A percentile compares a stretch with the other conserved stretches of the same genome.
phyloP scores from a whole-genome alignment of 352 stramenopile species.

The Globisporangium cederbergense region DNA sequence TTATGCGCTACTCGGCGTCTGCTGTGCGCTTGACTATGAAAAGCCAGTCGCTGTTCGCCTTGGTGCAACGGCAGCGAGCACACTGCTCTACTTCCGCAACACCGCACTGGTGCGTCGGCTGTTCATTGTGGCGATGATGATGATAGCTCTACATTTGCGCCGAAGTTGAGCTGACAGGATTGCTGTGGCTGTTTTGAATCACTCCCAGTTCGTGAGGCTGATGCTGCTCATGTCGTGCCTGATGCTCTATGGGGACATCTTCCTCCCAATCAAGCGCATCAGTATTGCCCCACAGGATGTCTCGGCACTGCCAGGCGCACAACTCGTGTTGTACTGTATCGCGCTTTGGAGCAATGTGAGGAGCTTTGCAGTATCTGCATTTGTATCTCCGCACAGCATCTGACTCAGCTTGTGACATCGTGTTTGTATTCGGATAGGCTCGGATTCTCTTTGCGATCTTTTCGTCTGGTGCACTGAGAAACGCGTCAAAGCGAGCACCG shows the following conservation, averaged over 20 bases:
- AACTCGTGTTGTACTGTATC: constrained; percentile 35
- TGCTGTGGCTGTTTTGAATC: not conserved
- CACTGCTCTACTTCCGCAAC: constrained; percentile 67
- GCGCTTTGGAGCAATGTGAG: constrained; percentile 39
- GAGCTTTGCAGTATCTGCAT: not conserved
- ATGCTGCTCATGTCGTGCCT: constrained; percentile 52
- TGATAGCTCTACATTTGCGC: not conserved
- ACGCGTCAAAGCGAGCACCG: not conserved
- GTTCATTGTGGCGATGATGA: not conserved
- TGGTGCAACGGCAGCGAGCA: constrained; percentile 20
- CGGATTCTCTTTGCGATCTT: constrained; percentile 35
- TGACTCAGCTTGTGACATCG: not conserved
- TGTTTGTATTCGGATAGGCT: constrained; percentile 16
- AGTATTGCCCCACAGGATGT: constrained; percentile 10
- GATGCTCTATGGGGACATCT: constrained; percentile 54
- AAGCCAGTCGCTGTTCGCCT: constrained; percentile 50
- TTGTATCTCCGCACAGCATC: not conserved
- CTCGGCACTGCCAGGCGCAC: constrained; percentile 11
- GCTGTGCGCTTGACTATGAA: constrained; percentile 45
- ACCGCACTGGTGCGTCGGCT: constrained; percentile 36
- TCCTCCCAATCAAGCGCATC: constrained; percentile 34
- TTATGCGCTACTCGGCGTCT: constrained; percentile 32
- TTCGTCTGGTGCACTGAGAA: constrained; percentile 24
- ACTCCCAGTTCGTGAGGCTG: constrained; percentile 50
- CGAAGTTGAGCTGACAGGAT: not conserved